These are phyloP conservation scores for Eucalyptus cloeziana DNA, from an alignment of 345 rosid species.

Conservation along the genomic window DNA sequence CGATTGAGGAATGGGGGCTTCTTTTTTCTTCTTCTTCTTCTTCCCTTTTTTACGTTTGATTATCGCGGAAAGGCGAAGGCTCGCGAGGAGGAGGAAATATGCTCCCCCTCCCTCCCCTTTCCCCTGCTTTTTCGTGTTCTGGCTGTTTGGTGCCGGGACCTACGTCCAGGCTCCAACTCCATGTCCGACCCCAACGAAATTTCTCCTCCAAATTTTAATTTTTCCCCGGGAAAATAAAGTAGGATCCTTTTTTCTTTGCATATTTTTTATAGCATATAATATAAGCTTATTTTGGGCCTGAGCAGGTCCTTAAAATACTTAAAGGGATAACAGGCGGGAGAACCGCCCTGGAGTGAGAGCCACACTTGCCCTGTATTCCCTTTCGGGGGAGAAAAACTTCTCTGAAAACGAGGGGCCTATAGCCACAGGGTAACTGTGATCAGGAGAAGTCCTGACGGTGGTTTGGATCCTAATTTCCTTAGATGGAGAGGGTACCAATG, in stretches of 20 bases:
- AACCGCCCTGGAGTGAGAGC: too few relatives aligned
- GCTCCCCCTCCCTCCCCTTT: background rate
- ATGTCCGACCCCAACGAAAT: background rate
- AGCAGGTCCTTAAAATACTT: too few relatives aligned
- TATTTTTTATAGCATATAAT: too few relatives aligned
- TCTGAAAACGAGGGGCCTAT: too few relatives aligned
- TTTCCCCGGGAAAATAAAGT: background rate
- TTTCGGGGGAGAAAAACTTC: too few relatives aligned
- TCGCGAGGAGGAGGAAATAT: background rate
- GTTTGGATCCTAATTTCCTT: too few relatives aligned
- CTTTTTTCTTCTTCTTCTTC: background rate
- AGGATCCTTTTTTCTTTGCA: background rate
- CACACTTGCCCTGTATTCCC: too few relatives aligned
- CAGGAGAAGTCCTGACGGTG: too few relatives aligned
- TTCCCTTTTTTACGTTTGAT: background rate
- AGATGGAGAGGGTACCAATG: too few relatives aligned
- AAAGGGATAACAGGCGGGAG: too few relatives aligned
- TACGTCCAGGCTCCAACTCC: background rate
- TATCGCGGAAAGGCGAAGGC: background rate
- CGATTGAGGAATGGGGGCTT: background rate
- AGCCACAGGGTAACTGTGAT: too few relatives aligned
- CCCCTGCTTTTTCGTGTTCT: background rate
- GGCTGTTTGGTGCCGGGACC: background rate
- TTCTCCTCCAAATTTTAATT: background rate
- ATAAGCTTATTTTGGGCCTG: too few relatives aligned